Percentiles rank a stretch among this genome's conserved stretches.
Conservation (phyloP, 2,329 filamentous ascomycete genomes). For the Rhexocercosporidium sp. region DNA sequence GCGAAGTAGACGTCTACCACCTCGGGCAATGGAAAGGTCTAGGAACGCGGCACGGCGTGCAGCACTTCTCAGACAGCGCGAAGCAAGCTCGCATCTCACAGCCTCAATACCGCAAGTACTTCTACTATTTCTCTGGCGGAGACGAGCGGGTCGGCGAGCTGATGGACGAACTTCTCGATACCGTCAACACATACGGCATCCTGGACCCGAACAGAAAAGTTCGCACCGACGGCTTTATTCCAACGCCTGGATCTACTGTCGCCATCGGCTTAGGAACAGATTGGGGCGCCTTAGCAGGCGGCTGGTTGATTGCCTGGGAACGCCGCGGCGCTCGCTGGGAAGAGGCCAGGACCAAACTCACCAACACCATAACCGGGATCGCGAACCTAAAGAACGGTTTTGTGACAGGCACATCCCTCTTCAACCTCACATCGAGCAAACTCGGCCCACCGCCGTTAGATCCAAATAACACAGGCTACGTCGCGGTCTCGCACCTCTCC, state of each 20-base stretch:
- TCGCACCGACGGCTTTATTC: constrained; percentile 55
- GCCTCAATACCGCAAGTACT: constrained; percentile 60
- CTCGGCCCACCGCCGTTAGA: constrained; percentile 59
- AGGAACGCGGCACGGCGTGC: constrained; percentile 66
- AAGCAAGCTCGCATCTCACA: constrained; percentile 67
- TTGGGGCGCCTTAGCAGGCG: constrained; percentile 60
- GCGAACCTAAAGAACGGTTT: constrained; percentile 62
- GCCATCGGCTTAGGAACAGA: constrained; percentile 63
- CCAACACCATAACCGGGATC: constrained; percentile 55
- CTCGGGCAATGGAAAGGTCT: constrained; percentile 61
- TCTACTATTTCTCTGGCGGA: constrained; percentile 47
- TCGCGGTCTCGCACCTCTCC: constrained; percentile 60
- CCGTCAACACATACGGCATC: constrained; percentile 56
- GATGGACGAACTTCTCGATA: constrained; percentile 49
- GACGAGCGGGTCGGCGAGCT: constrained; percentile 36
- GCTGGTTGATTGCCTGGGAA: constrained; percentile 66
- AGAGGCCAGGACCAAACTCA: constrained; percentile 56
- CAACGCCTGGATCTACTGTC: constrained; percentile 47
- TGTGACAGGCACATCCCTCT: constrained; percentile 59
- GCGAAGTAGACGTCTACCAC: constrained; percentile 68
- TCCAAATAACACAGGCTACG: constrained; percentile 54
- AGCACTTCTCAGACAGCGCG: constrained; percentile 64
- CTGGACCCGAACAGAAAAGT: constrained; percentile 66
- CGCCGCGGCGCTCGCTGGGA: constrained; percentile 58
- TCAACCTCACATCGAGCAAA: constrained; percentile 54